These are phyloP conservation scores for Sanghuangporus weigelae DNA, from an alignment of 1,284 basidiomycete genomes.

Conservation along the genomic window DNA sequence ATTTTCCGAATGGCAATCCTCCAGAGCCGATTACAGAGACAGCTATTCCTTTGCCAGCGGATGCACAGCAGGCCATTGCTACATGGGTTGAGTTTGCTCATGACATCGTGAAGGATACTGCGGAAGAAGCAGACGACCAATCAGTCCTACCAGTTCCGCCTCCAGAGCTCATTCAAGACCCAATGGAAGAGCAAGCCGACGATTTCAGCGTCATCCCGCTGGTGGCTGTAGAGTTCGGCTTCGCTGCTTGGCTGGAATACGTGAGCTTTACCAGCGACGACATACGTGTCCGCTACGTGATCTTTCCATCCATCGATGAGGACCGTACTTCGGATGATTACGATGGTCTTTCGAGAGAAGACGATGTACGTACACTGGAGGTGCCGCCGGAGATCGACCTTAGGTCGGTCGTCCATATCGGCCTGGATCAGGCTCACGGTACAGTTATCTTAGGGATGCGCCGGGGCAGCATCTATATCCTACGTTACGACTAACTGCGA, in stretches of 20 bases:
- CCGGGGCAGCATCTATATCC: conserved; percentile 64
- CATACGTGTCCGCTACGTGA: conserved; percentile 60
- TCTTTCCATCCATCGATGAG: conserved; percentile 51
- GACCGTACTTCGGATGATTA: conserved; percentile 19
- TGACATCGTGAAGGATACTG: background rate
- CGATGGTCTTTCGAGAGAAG: background rate
- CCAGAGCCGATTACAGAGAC: background rate
- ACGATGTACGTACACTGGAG: conserved; percentile 49
- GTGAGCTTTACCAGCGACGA: conserved; percentile 31
- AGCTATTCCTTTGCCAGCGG: background rate
- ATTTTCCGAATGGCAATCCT: background rate
- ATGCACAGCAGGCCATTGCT: background rate
- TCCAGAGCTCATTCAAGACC: background rate
- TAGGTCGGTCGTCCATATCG: conserved; percentile 63
- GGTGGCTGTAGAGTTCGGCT: conserved; percentile 73
- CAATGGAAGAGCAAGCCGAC: conserved; percentile 19
- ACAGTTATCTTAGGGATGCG: conserved; percentile 64
- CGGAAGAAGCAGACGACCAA: background rate
- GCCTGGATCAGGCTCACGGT: conserved; percentile 70
- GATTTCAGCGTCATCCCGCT: conserved; percentile 54
- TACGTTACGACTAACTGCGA: conserved; percentile 40
- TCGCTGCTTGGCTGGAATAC: conserved; percentile 71
- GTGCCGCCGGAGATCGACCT: conserved; percentile 60
- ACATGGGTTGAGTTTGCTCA: background rate
- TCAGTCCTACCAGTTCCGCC: background rate